Percentiles rank a stretch among this genome's conserved stretches.
phyloP scores from a whole-genome alignment of 768 basidiomycete genomes.

The Lentinula aciculospora region DNA sequence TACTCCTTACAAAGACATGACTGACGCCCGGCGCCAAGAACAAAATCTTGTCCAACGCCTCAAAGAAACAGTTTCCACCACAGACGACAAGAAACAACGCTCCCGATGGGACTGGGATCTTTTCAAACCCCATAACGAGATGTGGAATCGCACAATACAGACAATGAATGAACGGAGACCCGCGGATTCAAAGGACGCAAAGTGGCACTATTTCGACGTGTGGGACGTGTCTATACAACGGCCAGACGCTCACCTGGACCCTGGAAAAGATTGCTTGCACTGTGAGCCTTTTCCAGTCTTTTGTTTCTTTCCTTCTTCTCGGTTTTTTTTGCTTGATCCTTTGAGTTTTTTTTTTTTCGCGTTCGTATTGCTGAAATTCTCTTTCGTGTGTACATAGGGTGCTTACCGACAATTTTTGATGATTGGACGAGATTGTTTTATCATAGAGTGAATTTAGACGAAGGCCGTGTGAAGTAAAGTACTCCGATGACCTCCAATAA shows the following conservation, averaged over 20 bases:
- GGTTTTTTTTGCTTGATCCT: neutral
- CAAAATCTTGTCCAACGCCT: conserved; percentile 16
- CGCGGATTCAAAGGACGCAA: conserved; percentile 10
- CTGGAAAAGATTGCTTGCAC: conserved; percentile 22
- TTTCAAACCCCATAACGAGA: conserved; percentile 18
- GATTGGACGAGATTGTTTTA: conserved; percentile 21
- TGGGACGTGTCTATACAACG: conserved; percentile 20
- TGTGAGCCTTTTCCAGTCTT: conserved; percentile 14
- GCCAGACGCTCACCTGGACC: conserved; percentile 23
- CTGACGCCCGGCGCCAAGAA: conserved; percentile 14
- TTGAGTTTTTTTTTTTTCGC: neutral
- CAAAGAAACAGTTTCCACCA: conserved; percentile 11
- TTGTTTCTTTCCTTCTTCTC: neutral
- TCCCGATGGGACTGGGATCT: conserved; percentile 24
- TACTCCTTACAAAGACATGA: conserved; percentile 14
- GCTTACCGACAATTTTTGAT: conserved; percentile 18
- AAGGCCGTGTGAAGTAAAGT: neutral
- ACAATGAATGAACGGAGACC: conserved; percentile 10
- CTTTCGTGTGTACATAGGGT: conserved; percentile 13
- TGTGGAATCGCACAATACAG: conserved; percentile 9
- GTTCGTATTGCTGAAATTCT: neutral
- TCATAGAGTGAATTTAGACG: conserved; percentile 10
- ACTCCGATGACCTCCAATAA: too few relatives aligned
- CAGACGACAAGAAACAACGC: conserved; percentile 15
- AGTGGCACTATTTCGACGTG: conserved; percentile 22